These are phyloP conservation scores for Angomonas ambiguus DNA, from an alignment of 208 protist species.

Conservation along the genomic window DNA sequence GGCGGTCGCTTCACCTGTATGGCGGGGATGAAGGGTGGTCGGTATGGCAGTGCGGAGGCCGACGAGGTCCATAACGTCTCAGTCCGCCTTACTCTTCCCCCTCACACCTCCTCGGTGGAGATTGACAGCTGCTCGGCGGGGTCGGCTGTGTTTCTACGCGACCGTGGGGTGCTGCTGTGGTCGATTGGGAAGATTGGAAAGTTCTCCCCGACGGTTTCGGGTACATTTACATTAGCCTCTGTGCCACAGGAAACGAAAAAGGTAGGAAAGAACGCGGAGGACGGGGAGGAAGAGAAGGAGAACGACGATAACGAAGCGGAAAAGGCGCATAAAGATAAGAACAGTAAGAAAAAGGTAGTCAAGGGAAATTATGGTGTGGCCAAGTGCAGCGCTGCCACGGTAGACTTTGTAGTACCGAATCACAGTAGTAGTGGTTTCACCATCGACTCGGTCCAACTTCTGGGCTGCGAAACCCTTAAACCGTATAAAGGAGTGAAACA, in stretches of 20 bases:
- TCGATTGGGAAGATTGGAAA: conserved; percentile 61
- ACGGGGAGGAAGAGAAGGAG: background rate
- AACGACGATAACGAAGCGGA: background rate
- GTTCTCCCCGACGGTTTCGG: conserved; percentile 60
- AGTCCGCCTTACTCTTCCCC: conserved; percentile 64
- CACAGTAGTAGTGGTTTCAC: conserved; percentile 59
- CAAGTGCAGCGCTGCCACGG: conserved; percentile 34
- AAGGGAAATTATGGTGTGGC: background rate
- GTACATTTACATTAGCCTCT: conserved; percentile 62
- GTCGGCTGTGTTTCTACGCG: conserved; percentile 65
- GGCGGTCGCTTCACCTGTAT: conserved; percentile 87
- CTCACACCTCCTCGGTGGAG: conserved; percentile 46
- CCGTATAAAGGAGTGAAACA: conserved; percentile 91
- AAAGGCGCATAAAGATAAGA: background rate
- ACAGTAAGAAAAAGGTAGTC: background rate
- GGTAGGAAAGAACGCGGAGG: background rate
- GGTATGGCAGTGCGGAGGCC: conserved; percentile 16
- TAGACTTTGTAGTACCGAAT: conserved; percentile 77
- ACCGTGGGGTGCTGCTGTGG: conserved; percentile 63
- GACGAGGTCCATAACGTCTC: conserved; percentile 60
- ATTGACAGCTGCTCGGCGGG: conserved; percentile 69
- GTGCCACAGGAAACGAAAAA: background rate
- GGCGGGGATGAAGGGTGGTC: conserved; percentile 50
- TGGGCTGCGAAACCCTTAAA: conserved; percentile 62
- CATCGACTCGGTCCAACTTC: conserved; percentile 79